Evolutionary conservation across 1,284 basidiomycete species (phyloP).

Genomic region (Tilletiopsis washingtonensis): DNA sequence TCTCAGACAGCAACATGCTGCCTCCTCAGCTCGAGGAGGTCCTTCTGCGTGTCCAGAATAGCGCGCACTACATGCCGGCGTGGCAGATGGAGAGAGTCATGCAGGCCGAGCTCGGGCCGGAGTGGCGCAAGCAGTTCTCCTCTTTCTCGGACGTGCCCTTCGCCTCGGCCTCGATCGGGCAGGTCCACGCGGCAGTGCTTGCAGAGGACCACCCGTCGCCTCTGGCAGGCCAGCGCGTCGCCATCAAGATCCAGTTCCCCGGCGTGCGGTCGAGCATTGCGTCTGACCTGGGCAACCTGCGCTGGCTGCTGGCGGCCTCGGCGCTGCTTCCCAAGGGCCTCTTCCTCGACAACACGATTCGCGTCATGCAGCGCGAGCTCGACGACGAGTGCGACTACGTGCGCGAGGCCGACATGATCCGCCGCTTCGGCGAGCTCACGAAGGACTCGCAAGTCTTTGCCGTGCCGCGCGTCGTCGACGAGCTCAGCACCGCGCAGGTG

Average conservation of each 20-base stretch:
- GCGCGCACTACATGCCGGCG: constrained; percentile 96
- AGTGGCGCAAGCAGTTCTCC: constrained; percentile 67
- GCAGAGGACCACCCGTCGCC: constrained; percentile 20
- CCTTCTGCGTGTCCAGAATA: constrained; percentile 82
- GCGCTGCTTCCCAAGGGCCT: constrained; percentile 75
- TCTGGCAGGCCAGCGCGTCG: constrained; percentile 52
- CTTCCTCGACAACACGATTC: constrained; percentile 66
- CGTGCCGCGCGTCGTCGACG: constrained; percentile 71
- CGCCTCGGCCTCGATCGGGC: constrained; percentile 93
- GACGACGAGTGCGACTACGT: constrained; percentile 88
- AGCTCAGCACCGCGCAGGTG: constrained; percentile 69
- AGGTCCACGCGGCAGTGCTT: constrained; percentile 77
- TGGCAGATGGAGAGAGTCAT: constrained; percentile 92
- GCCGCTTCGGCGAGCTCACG: constrained; percentile 54
- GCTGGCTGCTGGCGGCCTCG: constrained; percentile 71
- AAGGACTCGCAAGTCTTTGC: constrained; percentile 56
- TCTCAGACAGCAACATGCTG: constrained; percentile 53
- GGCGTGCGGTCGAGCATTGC: constrained; percentile 78
- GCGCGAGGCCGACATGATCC: constrained; percentile 72
- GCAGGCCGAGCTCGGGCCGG: constrained; percentile 61
- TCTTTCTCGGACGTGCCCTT: constrained; percentile 80
- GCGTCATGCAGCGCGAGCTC: constrained; percentile 83
- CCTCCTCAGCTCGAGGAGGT: constrained; percentile 83
- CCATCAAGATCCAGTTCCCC: constrained; percentile 94
- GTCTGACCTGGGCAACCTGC: constrained; percentile 80